Conservation (phyloP, 345 rosid genomes). For the Physaria fendleri region DNA sequence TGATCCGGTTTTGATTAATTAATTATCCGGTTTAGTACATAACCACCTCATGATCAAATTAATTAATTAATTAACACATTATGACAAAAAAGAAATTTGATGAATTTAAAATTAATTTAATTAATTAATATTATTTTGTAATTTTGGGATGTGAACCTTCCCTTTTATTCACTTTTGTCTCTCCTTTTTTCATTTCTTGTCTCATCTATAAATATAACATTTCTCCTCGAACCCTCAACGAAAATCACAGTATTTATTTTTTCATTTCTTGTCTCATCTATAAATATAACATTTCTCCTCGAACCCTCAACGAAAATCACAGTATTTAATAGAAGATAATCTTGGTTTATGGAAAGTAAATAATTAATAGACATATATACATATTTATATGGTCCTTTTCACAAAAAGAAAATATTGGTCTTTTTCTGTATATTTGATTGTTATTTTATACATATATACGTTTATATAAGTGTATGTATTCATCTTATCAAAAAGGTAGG, state of each 20-base stretch:
- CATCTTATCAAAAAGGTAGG: too few species aligned
- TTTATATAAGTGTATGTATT: too few species aligned
- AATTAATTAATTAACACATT: slow-evolving; percentile 1
- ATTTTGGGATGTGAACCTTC: slow-evolving; percentile 24
- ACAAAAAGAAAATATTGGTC: slow-evolving; percentile 20
- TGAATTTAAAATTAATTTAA: too few species aligned
- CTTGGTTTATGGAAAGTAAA: slow-evolving; percentile 23
- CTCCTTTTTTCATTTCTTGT: slow-evolving; percentile 12
- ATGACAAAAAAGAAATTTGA: too few species aligned
- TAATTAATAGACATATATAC: too few species aligned
- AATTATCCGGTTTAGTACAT: not conserved
- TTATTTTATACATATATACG: slow-evolving; percentile 10
- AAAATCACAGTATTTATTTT: slow-evolving; percentile 18
- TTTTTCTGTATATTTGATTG: slow-evolving; percentile 9
- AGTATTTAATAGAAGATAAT: slow-evolving; percentile 27
- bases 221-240: slow-evolving; percentile 14
- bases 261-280: not conserved
- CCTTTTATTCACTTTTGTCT: slow-evolving; percentile 25
- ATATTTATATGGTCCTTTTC: slow-evolving; percentile 14
- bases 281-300: slow-evolving; percentile 19
- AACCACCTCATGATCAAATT: slow-evolving; percentile 10
- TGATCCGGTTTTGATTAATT: slow-evolving; percentile 15
- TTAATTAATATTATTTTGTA: slow-evolving; percentile 1
- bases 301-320: slow-evolving; percentile 19
- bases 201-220: slow-evolving; percentile 17